Conservation (phyloP, 352 stramenopile genomes). For the Blastocystis hominis region DNA sequence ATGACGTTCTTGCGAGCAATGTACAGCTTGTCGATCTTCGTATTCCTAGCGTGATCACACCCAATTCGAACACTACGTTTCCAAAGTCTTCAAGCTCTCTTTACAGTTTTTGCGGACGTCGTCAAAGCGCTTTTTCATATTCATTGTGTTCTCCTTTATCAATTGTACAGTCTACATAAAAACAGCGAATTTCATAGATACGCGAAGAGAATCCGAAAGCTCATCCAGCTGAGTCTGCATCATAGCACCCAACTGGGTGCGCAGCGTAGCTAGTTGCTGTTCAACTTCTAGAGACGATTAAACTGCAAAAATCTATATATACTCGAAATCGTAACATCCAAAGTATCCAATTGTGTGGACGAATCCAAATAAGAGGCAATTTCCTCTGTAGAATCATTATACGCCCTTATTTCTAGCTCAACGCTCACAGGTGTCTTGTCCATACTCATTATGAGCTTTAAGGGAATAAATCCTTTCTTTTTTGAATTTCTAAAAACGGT, state of each 20-base stretch:
- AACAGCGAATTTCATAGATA: background rate
- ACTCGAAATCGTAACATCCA: constrained; percentile 14
- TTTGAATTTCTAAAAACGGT: too few species aligned
- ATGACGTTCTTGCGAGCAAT: constrained; percentile 17
- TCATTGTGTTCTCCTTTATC: background rate
- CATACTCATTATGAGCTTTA: too few species aligned
- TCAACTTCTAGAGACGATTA: background rate
- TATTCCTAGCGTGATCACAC: background rate
- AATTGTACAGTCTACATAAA: background rate
- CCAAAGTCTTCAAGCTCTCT: background rate
- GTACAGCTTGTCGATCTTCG: constrained; percentile 32
- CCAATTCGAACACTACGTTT: background rate
- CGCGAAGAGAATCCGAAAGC: background rate
- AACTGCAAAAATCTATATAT: background rate
- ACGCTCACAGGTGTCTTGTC: background rate
- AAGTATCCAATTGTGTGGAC: background rate
- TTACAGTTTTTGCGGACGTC: background rate
- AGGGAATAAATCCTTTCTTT: too few species aligned
- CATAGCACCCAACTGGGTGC: background rate
- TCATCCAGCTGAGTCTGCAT: constrained; percentile 42
- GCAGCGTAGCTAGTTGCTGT: background rate
- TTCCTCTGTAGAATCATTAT: background rate
- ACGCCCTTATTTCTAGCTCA: constrained; percentile 25
- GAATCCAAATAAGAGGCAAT: background rate
- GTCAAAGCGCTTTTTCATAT: background rate